Percentiles rank a stretch among this genome's conserved stretches.
Evolutionary conservation across 345 rosid species (phyloP).

Genomic region (Microthlaspi erraticum): DNA sequence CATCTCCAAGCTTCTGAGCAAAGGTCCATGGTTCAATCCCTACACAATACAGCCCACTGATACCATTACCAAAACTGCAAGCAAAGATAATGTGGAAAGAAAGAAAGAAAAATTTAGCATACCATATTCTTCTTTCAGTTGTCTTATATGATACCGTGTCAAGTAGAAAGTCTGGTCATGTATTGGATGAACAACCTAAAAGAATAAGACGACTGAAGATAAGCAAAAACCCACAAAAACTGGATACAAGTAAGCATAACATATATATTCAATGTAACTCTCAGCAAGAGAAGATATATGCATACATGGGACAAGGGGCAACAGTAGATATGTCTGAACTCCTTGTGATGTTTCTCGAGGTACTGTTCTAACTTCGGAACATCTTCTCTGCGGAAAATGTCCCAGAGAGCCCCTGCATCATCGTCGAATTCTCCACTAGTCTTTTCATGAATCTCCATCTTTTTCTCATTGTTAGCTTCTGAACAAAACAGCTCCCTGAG

Average conservation of each 20-base stretch:
- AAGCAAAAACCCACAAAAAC: neutral
- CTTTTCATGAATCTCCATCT: neutral
- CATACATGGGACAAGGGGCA: slow-evolving; percentile 58
- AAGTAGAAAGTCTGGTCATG: slow-evolving; percentile 77
- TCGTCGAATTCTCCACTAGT: neutral
- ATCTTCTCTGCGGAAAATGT: slow-evolving; percentile 74
- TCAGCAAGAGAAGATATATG: neutral
- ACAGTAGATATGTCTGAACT: slow-evolving; percentile 71
- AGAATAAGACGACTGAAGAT: neutral
- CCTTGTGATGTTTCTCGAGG: slow-evolving; percentile 63
- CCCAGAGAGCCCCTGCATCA: slow-evolving; percentile 75
- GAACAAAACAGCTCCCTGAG: slow-evolving; percentile 51
- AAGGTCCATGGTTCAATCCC: slow-evolving; percentile 50
- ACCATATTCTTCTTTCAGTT: slow-evolving; percentile 85
- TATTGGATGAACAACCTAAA: slow-evolving; percentile 70
- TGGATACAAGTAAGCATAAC: neutral
- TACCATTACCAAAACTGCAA: neutral
- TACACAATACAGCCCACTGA: slow-evolving; percentile 12
- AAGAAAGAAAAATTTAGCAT: neutral
- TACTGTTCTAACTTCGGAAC: slow-evolving; percentile 63
- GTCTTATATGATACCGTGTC: slow-evolving; percentile 59
- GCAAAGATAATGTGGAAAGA: neutral
- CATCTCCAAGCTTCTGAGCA: slow-evolving; percentile 47
- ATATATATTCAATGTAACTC: neutral
- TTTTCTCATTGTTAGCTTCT: slow-evolving; percentile 26